Base-by-base conservation (phyloP, 208 protist genomes). In the Acanthamoeba lenticulata region DNA sequence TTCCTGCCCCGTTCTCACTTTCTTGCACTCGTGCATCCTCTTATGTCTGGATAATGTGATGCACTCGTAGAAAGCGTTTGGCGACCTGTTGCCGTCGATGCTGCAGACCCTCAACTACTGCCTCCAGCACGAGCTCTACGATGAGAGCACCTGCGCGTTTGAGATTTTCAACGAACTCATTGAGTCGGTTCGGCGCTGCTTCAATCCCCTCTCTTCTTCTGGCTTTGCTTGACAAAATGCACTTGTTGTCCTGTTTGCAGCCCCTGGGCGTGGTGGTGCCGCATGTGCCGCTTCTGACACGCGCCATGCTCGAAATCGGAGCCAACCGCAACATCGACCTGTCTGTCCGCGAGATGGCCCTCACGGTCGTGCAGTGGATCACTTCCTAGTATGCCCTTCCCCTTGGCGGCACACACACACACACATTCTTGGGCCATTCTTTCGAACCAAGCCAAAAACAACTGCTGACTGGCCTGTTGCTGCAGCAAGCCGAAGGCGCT, bases 401-500 rank as follows among this genome's bases (percentile, higher is more conserved):
- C 38, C 40, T 34, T 5, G 34, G 9, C 36, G 19, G 2, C 65
- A 6, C 40, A 34, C 60, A 67, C n/a, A n/a, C n/a, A n/a, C n/a
- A n/a, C n/a, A n/a, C n/a, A n/a, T n/a, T n/a, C n/a, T n/a, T n/a
- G n/a, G n/a, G n/a, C n/a, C n/a, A n/a, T n/a, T n/a, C n/a, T n/a
- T n/a, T n/a, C n/a, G n/a, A n/a, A n/a, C n/a, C n/a, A n/a, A n/a
- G n/a, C n/a, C n/a, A n/a, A n/a, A n/a, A n/a, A n/a, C n/a, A n/a
- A n/a, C 67, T 29, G 67, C 7, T 44, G 32, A 3, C 65, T 44
- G 67, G 44, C 32, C 0, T 19, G 29, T 44, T 9, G 34, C 29
- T 86, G 34, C 86, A 81, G 67, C 49, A 94, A 94, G 44, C 42
- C 92, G 19, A 94, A 88, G 67, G 45, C 88, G 13, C 32, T 94